A percentile compares a stretch with the other conserved stretches of the same genome.
Evolutionary conservation across 2,329 filamentous ascomycete species (phyloP).

Genomic region (Periconia macrospinosa): DNA sequence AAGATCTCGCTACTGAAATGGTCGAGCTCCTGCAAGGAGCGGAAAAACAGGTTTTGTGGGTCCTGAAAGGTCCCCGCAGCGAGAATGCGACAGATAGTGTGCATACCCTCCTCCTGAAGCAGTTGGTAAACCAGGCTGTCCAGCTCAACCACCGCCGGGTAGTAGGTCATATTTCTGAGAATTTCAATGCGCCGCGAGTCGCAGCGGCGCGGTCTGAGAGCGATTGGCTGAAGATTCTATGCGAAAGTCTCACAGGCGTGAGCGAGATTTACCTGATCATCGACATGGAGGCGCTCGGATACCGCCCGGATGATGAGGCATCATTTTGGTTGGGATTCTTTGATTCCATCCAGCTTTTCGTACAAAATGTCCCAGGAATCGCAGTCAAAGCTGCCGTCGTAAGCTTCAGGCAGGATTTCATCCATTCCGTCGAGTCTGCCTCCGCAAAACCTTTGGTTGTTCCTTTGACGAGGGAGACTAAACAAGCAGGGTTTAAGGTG

Average conservation of each 20-base stretch:
- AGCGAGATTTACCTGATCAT: neutral
- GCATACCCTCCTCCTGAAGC: neutral
- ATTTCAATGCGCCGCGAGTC: neutral
- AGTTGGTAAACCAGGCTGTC: neutral
- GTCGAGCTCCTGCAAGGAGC: neutral
- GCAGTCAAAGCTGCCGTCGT: neutral
- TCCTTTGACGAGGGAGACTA: neutral
- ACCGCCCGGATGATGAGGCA: neutral
- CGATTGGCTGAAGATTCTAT: neutral
- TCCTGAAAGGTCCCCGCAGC: neutral
- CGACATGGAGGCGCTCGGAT: neutral
- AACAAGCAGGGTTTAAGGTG: neutral
- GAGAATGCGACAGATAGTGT: neutral
- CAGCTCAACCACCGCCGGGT: neutral
- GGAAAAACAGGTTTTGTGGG: neutral
- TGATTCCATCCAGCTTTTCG: neutral
- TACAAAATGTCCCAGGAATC: neutral
- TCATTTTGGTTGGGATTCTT: neutral
- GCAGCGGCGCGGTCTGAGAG: neutral
- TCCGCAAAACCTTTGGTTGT: neutral
- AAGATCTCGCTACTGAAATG: conserved; percentile 1
- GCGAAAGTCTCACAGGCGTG: neutral
- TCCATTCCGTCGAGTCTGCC: neutral
- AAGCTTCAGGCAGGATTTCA: neutral
- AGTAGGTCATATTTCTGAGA: neutral